Base-by-base conservation (phyloP, 257 asterid genomes). In the Haberlea rhodopensis region DNA sequence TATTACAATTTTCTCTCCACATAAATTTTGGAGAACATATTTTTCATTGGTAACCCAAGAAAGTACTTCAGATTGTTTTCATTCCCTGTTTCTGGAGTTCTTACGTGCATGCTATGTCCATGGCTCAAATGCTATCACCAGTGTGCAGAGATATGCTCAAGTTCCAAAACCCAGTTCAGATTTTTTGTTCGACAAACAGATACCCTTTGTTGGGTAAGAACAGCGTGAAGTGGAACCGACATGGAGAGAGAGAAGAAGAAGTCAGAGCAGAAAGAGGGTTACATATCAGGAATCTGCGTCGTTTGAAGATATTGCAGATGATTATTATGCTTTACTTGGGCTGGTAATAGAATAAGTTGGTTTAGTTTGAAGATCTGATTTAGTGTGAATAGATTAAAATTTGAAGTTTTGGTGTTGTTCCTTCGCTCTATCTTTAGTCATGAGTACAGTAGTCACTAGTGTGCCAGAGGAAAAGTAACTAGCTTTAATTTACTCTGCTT, bases 271-370 rank as follows among this genome's bases (percentile, higher is more conserved):
- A 62, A 67, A 79, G 19, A 87, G 80, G 80, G 90, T 74, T 69
- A 79, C 95, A 24, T 75, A 81, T 68, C 82, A 71, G 69, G 87
- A 79, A 3, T 76, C 95, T 57, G 78, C 86, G 4, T 53, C 92
- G 1, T 27, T 60, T 20, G 81, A 75, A 68, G 95, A 81, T 53
- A 43, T 74, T 76, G 87, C 95, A 1, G 97, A 90, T 73, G 97
- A 90, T 82, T 90, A 84, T 75, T 90, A 90, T 82, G 81, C 84
- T 61, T 86, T 90, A 18, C 70, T 87, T 71, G 97, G 97, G 23
- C 85, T 90, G 90, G 97, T 90, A 87, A 79, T 72, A 21, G 53
- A 22, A 32, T 66, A 19, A 10, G 13, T 2, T 25, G 24, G 32
- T 26, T 18, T 72, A 6, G 10, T 45, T 51, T 18, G n/a, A 29